phyloP scores from a whole-genome alignment of 345 rosid species.

The Eucalyptus decipiens region DNA sequence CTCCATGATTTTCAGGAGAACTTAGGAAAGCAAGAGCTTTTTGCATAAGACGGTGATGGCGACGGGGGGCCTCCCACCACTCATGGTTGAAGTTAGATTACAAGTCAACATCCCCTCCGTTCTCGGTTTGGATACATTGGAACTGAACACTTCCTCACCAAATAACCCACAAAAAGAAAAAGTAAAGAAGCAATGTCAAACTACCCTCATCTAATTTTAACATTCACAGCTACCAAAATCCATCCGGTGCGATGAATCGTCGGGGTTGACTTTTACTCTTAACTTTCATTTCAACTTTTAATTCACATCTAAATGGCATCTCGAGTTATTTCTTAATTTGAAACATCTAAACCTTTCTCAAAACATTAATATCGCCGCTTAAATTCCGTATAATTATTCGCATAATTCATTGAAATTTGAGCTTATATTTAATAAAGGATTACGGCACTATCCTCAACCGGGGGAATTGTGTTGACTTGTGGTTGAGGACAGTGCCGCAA shows the following conservation, averaged over 20 bases:
- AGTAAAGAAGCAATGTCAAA: neutral
- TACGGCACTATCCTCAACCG: fast-evolving
- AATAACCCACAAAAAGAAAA: neutral
- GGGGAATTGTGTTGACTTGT: too few relatives aligned
- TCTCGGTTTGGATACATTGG: neutral
- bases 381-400: fast-evolving
- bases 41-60: neutral
- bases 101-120: neutral
- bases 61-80: neutral
- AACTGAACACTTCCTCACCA: neutral
- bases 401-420: neutral
- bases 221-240: neutral
- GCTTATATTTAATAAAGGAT: neutral
- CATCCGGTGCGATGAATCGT: fast-evolving
- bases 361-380: neutral
- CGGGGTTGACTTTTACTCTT: neutral
- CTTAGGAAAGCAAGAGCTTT: neutral
- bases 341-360: neutral
- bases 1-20: neutral
- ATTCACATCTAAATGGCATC: fast-evolving
- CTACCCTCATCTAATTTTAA: neutral
- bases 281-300: fast-evolving
- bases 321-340: too few relatives aligned
- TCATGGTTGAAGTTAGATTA: neutral
- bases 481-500: fast-evolving